These are phyloP conservation scores for Immersiporthe knoxdaviesiana DNA, from an alignment of 2,329 filamentous ascomycete species.

Conservation along the genomic window DNA sequence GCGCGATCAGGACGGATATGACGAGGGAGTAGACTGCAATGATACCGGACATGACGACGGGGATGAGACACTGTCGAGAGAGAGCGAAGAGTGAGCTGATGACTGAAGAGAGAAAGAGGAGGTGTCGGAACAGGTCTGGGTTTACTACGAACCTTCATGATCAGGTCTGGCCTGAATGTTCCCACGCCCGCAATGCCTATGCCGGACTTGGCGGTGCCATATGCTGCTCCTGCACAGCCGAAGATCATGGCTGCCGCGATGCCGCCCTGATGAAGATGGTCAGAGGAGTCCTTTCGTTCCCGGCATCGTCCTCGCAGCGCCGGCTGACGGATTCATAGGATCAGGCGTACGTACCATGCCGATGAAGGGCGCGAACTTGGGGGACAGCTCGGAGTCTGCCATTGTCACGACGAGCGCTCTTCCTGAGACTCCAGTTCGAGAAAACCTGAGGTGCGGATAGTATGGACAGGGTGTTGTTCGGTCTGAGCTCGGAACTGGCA, in stretches of 20 bases:
- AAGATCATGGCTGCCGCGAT: constrained; percentile 84
- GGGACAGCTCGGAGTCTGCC: constrained; percentile 64
- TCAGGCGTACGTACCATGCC: constrained; percentile 70
- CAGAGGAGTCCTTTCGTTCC: constrained; percentile 27
- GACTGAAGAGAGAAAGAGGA: not conserved
- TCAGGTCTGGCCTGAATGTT: constrained; percentile 82
- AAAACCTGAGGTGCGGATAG: not conserved
- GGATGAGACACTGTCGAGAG: constrained; percentile 71
- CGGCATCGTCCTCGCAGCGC: not conserved
- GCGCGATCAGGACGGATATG: constrained; percentile 92
- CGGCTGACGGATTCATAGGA: not conserved
- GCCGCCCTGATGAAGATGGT: constrained; percentile 61
- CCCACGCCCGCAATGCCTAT: constrained; percentile 87
- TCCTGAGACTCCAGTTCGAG: not conserved
- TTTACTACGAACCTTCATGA: constrained; percentile 74
- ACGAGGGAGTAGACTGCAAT: constrained; percentile 97
- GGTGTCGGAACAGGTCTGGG: no score
- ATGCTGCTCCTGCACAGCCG: constrained; percentile 79
- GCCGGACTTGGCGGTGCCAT: constrained; percentile 85
- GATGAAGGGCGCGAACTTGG: constrained; percentile 85
- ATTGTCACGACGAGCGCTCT: constrained; percentile 39
- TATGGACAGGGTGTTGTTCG: not conserved
- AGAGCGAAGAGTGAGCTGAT: constrained; percentile 12
- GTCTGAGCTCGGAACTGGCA: not conserved
- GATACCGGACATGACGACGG: constrained; percentile 98